Conservation (phyloP, 1,284 basidiomycete genomes). For the Apiotrichum veenhuisii region DNA sequence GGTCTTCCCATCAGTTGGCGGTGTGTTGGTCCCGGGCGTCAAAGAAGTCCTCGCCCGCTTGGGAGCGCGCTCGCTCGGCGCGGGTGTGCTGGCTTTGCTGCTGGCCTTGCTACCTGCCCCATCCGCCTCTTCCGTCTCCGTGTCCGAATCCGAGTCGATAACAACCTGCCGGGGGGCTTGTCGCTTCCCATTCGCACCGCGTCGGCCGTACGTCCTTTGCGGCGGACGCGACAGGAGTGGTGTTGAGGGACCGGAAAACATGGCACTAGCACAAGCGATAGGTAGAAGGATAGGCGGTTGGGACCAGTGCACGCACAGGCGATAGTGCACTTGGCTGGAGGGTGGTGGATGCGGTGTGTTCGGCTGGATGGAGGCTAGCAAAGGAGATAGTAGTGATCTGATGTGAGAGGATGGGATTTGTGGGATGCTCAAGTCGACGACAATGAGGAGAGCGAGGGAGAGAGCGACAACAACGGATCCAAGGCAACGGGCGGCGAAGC, state of each 20-base stretch:
- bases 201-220: not conserved
- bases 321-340: no score
- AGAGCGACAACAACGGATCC: no score
- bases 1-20: no score
- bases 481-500: no score
- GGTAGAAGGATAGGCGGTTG: not conserved
- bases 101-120: not conserved
- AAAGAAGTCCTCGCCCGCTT: not conserved
- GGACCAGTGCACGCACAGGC: no score
- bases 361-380: not conserved
- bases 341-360: not conserved
- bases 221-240: not conserved
- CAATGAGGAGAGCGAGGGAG: no score
- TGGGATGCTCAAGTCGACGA: no score
- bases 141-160: not conserved
- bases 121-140: constrained; percentile 1
- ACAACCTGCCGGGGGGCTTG: not conserved
- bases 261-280: not conserved
- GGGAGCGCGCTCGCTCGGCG: not conserved
- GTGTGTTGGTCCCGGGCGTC: not conserved
- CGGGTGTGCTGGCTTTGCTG: not conserved
- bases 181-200: not conserved
- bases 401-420: no score
- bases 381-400: no score
- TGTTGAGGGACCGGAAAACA: not conserved